Evolutionary conservation across 1,284 basidiomycete genomes (phyloP), one percentile per base, ranked within the genome.

Genomic region (Cystobasidium slooffiae): DNA sequence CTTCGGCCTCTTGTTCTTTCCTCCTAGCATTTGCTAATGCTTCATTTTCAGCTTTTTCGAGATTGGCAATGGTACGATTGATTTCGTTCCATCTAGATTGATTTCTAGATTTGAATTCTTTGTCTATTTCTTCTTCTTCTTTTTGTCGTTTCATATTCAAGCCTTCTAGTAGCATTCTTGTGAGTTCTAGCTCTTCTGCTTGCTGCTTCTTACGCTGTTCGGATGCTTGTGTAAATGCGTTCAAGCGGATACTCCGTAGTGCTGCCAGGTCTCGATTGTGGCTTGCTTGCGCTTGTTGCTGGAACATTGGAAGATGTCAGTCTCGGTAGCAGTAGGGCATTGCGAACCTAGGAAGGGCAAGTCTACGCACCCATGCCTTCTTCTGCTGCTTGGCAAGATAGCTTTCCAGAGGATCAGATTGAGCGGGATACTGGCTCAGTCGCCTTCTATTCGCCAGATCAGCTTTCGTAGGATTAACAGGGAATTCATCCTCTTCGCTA

Each of bases 71-170:
- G 8, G 70, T 63, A 20, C 55, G 43, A 46, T 73, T 73, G 9
- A 73, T 73, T 8, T 73, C 70, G n/a, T 55, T 44, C 70, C 70
- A 73, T 37, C 70, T 63, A 14, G 52, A 49, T 39, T 44, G 24
- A 53, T 73, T 73, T 7, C 70, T 61, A 43, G 65, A 52, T 58
- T 79, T 80, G 79, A 82, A 82, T 12, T 80, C 78, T 31, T 51
- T 20, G 31, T 72, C 72, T 55, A 67, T 73, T 41, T 73, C 74
- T 41, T 77, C 53, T 62, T 78, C 78, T 24, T 75, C 76, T 14
- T 75, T 41, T 65, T 78, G 37, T 53, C 51, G 51, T 61, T 3
- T 46, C 41, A 24, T 59, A 63, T 74, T 65, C 75, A 78, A 67
- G 76, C 58, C 22, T 74, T 31, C 75, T 70, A 68, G 24, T 77